phyloP scores from a whole-genome alignment of 1,284 basidiomycete genomes.

The Crepidotus sp. region DNA sequence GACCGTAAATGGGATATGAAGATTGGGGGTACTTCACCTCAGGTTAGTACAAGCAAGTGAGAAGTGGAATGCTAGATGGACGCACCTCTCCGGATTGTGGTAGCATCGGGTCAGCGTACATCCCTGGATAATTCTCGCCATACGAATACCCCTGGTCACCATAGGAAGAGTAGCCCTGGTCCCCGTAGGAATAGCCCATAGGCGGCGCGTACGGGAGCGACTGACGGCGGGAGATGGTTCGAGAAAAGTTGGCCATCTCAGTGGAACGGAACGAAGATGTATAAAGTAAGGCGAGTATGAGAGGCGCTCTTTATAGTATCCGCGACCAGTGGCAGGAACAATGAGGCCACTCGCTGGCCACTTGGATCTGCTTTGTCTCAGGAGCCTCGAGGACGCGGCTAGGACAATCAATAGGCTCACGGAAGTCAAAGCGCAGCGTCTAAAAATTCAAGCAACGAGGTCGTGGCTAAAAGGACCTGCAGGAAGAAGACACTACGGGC shows the following conservation, averaged over 20 bases:
- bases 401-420: conserved; percentile 17
- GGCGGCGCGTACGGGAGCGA: conserved; percentile 16
- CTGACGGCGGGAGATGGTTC: conserved; percentile 15
- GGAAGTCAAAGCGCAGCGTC: conserved; percentile 13
- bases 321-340: conserved; percentile 6
- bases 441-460: neutral
- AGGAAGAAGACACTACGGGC: neutral
- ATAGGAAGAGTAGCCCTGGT: conserved; percentile 12
- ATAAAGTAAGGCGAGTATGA: neutral
- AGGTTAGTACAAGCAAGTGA: neutral
- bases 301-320: conserved; percentile 9
- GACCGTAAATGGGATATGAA: conserved; percentile 11
- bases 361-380: conserved; percentile 13
- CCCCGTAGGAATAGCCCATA: conserved; percentile 10
- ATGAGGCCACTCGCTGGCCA: conserved; percentile 15
- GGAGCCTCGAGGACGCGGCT: conserved; percentile 17
- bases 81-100: conserved; percentile 11
- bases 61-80: neutral
- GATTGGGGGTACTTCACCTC: conserved; percentile 4
- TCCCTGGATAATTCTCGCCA: conserved; percentile 9
- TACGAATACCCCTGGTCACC: conserved; percentile 11
- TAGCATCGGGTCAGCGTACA: conserved; percentile 12
- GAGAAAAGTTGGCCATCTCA: conserved; percentile 13
- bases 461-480: neutral
- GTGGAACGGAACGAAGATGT: conserved; percentile 1